Evolutionary conservation across 2,329 filamentous ascomycete genomes (phyloP).

Genomic region (Ascochyta rabiei): DNA sequence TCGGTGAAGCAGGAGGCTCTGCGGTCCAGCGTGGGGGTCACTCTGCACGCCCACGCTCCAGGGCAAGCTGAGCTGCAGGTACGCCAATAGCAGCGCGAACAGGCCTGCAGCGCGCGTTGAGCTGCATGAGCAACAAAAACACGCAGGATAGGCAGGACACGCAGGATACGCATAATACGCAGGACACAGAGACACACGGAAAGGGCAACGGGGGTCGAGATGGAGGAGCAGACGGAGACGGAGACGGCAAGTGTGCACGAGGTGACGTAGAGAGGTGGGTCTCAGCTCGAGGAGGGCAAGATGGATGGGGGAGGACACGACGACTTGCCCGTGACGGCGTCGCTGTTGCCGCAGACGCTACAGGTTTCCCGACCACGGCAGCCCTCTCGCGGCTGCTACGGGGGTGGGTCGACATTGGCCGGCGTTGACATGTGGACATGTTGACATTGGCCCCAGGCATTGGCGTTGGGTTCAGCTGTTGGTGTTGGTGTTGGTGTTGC

Average conservation of each 20-base stretch:
- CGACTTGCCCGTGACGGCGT: neutral
- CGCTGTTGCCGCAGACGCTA: neutral
- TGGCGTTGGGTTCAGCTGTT: slow-evolving; percentile 4
- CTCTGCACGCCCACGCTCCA: slow-evolving; percentile 10
- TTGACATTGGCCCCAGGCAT: too few relatives aligned
- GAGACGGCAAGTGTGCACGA: neutral
- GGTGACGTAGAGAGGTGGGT: slow-evolving; percentile 12
- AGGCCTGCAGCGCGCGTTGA: slow-evolving; percentile 1
- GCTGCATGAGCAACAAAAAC: slow-evolving; percentile 19
- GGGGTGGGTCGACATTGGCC: too few relatives aligned
- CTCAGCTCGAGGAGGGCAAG: neutral
- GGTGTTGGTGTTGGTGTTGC: slow-evolving; percentile 3
- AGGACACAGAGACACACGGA: slow-evolving; percentile 22
- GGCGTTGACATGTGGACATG: too few relatives aligned
- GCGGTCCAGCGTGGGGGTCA: slow-evolving; percentile 5
- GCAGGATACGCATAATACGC: too few relatives aligned
- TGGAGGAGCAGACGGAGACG: slow-evolving; percentile 3
- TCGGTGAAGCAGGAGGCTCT: slow-evolving; percentile 2
- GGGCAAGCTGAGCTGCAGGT: slow-evolving; percentile 17
- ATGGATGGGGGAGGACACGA: slow-evolving; percentile 1
- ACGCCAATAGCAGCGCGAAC: slow-evolving; percentile 25
- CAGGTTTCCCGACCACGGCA: slow-evolving; percentile 1
- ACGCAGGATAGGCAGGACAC: too few relatives aligned
- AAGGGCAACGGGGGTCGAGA: slow-evolving; percentile 5
- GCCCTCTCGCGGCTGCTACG: neutral